These are phyloP conservation scores for Lactarius tabidus DNA, from an alignment of 768 basidiomycete genomes.

Conservation along the genomic window DNA sequence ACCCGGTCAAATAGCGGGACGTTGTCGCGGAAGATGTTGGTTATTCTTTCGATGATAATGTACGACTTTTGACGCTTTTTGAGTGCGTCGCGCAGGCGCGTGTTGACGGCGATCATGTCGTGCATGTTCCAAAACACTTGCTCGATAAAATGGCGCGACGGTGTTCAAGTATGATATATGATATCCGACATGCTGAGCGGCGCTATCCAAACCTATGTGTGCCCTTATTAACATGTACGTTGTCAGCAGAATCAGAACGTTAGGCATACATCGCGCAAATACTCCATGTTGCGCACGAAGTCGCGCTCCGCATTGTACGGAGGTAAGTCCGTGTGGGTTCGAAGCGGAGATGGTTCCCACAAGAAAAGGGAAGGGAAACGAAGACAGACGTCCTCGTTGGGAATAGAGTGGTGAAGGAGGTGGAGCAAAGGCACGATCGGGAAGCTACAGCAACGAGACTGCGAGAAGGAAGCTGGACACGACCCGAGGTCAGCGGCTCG, in stretches of 20 bases:
- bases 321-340: too few species aligned
- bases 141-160: slow-evolving; percentile 78
- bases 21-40: slow-evolving; percentile 83
- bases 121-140: slow-evolving; percentile 99
- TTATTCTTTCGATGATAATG: slow-evolving; percentile 87
- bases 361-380: too few species aligned
- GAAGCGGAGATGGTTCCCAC: too few species aligned
- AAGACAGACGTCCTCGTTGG: too few species aligned
- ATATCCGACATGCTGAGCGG: slow-evolving; percentile 73
- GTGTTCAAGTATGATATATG: slow-evolving; percentile 67
- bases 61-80: slow-evolving; percentile 94
- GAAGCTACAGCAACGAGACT: too few species aligned
- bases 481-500: too few species aligned
- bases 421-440: too few species aligned
- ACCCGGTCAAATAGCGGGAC: slow-evolving; percentile 91
- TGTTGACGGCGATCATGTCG: slow-evolving; percentile 91
- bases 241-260: slow-evolving; percentile 12
- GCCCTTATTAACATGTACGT: slow-evolving; percentile 3
- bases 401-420: too few species aligned
- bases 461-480: too few species aligned
- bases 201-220: slow-evolving; percentile 79
- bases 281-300: slow-evolving; percentile 98
- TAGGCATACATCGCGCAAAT: slow-evolving; percentile 78
- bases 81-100: slow-evolving; percentile 84
- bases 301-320: too few species aligned